Conservation (phyloP, 2,329 filamentous ascomycete species). For the Phyllosticta capitalensis region DNA sequence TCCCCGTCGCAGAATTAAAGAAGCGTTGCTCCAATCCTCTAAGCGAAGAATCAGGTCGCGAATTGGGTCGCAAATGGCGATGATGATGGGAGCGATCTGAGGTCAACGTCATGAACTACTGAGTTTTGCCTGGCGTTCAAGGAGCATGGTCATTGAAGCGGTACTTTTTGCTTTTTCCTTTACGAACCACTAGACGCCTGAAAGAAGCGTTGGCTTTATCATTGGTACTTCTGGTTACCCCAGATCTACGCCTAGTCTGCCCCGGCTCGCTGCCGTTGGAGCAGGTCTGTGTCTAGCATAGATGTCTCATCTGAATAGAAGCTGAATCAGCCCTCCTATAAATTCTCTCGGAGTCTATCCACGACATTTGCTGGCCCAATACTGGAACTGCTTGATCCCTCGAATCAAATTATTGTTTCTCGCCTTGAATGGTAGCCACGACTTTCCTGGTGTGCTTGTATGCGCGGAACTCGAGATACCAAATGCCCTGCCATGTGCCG, state of each 20-base stretch:
- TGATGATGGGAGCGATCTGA: background rate
- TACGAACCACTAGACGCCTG: background rate
- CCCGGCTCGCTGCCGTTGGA: background rate
- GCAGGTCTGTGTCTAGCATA: background rate
- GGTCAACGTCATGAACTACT: background rate
- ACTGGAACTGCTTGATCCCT: no score
- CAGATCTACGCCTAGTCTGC: background rate
- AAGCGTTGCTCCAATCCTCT: background rate
- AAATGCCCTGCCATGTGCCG: slow-evolving; percentile 80
- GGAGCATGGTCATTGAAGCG: background rate
- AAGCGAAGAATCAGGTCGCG: background rate
- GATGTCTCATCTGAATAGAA: background rate
- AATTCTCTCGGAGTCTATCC: background rate
- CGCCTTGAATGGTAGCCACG: slow-evolving; percentile 89
- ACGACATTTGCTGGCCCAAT: no score
- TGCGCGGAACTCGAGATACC: slow-evolving; percentile 83
- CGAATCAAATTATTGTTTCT: slow-evolving; percentile 54
- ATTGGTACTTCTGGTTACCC: background rate
- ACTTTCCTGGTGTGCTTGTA: slow-evolving; percentile 69
- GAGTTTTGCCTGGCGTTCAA: background rate
- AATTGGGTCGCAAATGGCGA: background rate
- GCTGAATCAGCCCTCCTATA: background rate
- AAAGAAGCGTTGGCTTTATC: background rate
- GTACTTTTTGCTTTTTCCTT: background rate
- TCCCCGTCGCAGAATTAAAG: background rate